Percentiles rank a stretch among this genome's conserved stretches.
These are phyloP conservation scores for Pyracantha coccinea DNA, from an alignment of 331 rosid genomes.

Conservation along the genomic window DNA sequence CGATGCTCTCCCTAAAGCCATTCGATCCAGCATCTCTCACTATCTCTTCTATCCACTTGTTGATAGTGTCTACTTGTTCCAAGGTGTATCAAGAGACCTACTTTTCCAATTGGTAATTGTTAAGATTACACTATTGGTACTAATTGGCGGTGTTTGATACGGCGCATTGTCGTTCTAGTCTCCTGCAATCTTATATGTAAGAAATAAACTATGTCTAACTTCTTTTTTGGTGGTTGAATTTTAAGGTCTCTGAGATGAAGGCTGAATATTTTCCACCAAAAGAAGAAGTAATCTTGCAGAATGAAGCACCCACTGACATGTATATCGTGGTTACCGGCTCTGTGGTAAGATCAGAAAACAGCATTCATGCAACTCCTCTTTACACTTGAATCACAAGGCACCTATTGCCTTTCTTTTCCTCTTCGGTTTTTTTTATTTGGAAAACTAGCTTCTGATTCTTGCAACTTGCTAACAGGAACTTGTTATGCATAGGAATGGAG, in stretches of 20 bases:
- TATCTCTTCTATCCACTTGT: slow-evolving; percentile 45
- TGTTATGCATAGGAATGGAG: slow-evolving; percentile 24
- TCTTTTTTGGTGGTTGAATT: slow-evolving; percentile 13
- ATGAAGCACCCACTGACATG: slow-evolving; percentile 68
- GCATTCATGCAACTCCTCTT: background rate
- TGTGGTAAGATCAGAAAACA: slow-evolving; percentile 30
- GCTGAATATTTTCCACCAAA: slow-evolving; percentile 76
- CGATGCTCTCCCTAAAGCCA: slow-evolving; percentile 61
- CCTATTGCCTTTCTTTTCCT: background rate
- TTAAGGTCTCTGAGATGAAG: slow-evolving; percentile 65
- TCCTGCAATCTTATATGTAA: background rate
- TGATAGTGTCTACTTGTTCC: slow-evolving; percentile 48
- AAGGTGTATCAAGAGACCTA: slow-evolving; percentile 50
- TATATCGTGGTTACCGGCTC: slow-evolving; percentile 57
- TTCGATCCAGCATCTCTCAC: slow-evolving; percentile 49
- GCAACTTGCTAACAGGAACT: slow-evolving; percentile 35
- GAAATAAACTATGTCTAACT: background rate
- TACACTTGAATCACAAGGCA: background rate
- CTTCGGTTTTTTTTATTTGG: background rate
- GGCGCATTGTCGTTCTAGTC: background rate
- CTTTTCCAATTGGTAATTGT: slow-evolving; percentile 58
- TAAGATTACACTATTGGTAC: background rate
- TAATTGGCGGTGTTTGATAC: background rate
- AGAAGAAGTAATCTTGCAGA: slow-evolving; percentile 61
- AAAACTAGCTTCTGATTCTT: background rate